Conservation (phyloP, 805 yeast species). For the Ogataea glucozyma region DNA sequence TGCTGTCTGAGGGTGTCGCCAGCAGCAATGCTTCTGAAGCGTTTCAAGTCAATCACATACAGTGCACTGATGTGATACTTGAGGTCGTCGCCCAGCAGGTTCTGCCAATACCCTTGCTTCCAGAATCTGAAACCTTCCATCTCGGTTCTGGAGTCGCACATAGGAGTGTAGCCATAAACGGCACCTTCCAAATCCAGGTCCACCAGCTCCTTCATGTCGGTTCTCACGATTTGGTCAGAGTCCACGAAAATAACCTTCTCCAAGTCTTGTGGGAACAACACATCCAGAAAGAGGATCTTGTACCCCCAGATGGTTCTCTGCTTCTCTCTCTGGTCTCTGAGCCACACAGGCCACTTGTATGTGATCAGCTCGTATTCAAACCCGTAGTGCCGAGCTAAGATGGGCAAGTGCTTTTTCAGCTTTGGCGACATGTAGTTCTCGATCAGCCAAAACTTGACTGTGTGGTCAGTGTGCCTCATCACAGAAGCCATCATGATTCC, state of each 20-base stretch:
- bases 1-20: constrained; percentile 84
- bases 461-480: constrained; percentile 58
- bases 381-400: constrained; percentile 54
- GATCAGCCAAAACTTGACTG: constrained; percentile 82
- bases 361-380: constrained; percentile 77
- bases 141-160: constrained; percentile 78
- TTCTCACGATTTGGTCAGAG: constrained; percentile 78
- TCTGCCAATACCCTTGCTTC: constrained; percentile 91
- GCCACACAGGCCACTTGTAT: constrained; percentile 93
- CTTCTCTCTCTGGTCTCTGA: constrained; percentile 73
- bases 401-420: constrained; percentile 61
- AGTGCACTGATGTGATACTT: constrained; percentile 85
- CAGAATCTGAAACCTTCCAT: constrained; percentile 89
- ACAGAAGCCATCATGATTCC: constrained; percentile 83
- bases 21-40: constrained; percentile 63
- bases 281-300: constrained; percentile 84
- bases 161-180: constrained; percentile 84
- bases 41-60: constrained; percentile 73
- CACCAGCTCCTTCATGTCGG: constrained; percentile 69
- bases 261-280: constrained; percentile 76
- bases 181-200: constrained; percentile 74
- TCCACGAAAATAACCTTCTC: constrained; percentile 82
- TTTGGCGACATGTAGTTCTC: constrained; percentile 78
- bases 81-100: constrained; percentile 52
- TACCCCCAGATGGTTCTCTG: constrained; percentile 87